A percentile compares a stretch with the other conserved stretches of the same genome.
Evolutionary conservation across 2,329 filamentous ascomycete genomes (phyloP).

Genomic region (Claviceps cyperi): DNA sequence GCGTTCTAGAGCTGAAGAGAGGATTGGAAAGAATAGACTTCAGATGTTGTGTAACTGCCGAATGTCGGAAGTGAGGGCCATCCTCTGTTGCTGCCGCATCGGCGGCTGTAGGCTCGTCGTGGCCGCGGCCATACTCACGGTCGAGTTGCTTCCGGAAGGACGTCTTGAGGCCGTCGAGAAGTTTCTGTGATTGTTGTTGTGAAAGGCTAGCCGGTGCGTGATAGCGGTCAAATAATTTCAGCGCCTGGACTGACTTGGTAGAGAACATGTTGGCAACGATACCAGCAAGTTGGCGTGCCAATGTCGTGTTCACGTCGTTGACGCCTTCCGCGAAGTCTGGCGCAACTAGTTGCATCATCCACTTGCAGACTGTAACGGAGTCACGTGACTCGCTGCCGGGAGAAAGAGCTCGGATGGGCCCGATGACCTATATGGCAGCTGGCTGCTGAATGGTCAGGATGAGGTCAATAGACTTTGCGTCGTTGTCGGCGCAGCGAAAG

Average conservation of each 20-base stretch:
- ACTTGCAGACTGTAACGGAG: no score
- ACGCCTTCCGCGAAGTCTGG: no score
- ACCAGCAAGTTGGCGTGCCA: not conserved
- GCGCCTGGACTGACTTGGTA: constrained; percentile 22
- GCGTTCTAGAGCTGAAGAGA: constrained; percentile 29
- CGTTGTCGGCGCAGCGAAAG: no score
- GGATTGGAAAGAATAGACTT: constrained; percentile 43
- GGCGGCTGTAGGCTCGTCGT: constrained; percentile 14
- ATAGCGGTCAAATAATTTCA: constrained; percentile 26
- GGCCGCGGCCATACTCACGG: constrained; percentile 35
- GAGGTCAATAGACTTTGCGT: no score
- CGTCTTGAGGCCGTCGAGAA: constrained; percentile 40
- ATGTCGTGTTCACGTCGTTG: not conserved
- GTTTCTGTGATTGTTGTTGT: constrained; percentile 35
- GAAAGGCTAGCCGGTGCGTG: constrained; percentile 39
- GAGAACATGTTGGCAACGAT: constrained; percentile 19
- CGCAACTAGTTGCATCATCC: no score
- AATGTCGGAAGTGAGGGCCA: constrained; percentile 19
- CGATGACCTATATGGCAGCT: no score
- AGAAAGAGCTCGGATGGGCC: no score
- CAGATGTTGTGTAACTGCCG: constrained; percentile 31
- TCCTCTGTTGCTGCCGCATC: constrained; percentile 10
- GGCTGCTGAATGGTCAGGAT: no score
- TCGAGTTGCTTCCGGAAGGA: constrained; percentile 46
- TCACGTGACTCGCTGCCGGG: no score